phyloP scores from a whole-genome alignment of 345 rosid species.

The Camelina hispida region DNA sequence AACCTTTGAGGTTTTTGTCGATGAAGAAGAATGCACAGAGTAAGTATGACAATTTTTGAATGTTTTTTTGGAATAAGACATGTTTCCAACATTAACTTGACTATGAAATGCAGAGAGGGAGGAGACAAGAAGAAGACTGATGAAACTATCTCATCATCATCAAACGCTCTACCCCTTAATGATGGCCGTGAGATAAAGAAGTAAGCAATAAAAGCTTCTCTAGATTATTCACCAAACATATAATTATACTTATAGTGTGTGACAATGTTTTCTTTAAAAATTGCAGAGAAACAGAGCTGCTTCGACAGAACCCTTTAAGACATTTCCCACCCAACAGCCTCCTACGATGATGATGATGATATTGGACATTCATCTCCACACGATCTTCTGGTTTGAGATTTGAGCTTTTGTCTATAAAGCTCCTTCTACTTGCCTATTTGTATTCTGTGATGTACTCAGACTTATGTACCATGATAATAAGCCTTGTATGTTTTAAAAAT shows the following conservation, averaged over 20 bases:
- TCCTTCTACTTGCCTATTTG: conserved; percentile 29
- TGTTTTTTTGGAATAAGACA: not conserved
- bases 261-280: not conserved
- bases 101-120: conserved; percentile 26
- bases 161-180: conserved; percentile 34
- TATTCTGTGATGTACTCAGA: conserved; percentile 23
- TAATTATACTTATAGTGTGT: conserved; percentile 4
- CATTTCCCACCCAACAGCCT: conserved; percentile 77
- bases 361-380: conserved; percentile 3
- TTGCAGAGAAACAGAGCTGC: conserved; percentile 75
- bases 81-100: not conserved
- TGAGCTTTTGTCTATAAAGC: conserved; percentile 59
- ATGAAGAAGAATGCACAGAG: conserved; percentile 75
- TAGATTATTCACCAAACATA: conserved; percentile 6
- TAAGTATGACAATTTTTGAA: conserved; percentile 45
- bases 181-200: conserved; percentile 46
- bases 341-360: conserved; percentile 55
- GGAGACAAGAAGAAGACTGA: conserved; percentile 31
- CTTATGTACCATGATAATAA: not conserved
- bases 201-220: conserved; percentile 22
- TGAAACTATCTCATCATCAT: conserved; percentile 40
- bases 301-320: conserved; percentile 80
- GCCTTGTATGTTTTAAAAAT: not conserved
- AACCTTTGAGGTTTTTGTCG: conserved; percentile 76
- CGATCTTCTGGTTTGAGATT: conserved; percentile 12